Evolutionary conservation across 441 rosid species (phyloP).

Genomic region (Pelargonium hybrid): DNA sequence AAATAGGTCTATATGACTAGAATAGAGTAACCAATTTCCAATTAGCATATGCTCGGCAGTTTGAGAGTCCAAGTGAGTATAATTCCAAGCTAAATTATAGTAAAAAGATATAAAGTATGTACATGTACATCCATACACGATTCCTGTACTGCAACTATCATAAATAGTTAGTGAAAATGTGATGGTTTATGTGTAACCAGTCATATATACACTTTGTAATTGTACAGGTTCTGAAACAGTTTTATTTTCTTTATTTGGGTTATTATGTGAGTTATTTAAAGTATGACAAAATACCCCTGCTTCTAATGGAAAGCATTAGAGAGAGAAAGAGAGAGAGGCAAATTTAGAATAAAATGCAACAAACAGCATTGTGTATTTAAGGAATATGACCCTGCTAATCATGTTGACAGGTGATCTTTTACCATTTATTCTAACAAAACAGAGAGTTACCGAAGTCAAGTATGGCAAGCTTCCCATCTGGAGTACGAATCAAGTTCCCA

Average conservation of each 20-base stretch:
- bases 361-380: background rate
- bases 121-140: background rate
- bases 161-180: background rate
- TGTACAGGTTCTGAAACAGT: no score
- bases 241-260: no score
- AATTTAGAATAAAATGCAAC: background rate
- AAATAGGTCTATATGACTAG: constrained; percentile 9
- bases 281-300: no score
- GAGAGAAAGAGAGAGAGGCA: background rate
- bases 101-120: no score
- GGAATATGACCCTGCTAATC: constrained; percentile 9
- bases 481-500: constrained; percentile 94
- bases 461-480: constrained; percentile 90
- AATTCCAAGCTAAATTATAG: background rate
- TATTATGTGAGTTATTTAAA: no score
- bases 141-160: background rate
- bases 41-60: background rate
- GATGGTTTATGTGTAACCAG: background rate
- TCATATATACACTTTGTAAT: background rate
- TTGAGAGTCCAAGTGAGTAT: background rate
- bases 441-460: constrained; percentile 80
- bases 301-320: no score
- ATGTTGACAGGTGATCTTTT: constrained; percentile 13
- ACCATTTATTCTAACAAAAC: constrained; percentile 13
- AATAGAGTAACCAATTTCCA: background rate